These are phyloP conservation scores for Zygotorulaspora chibaensis DNA, from an alignment of 805 yeast genomes.

Conservation along the genomic window DNA sequence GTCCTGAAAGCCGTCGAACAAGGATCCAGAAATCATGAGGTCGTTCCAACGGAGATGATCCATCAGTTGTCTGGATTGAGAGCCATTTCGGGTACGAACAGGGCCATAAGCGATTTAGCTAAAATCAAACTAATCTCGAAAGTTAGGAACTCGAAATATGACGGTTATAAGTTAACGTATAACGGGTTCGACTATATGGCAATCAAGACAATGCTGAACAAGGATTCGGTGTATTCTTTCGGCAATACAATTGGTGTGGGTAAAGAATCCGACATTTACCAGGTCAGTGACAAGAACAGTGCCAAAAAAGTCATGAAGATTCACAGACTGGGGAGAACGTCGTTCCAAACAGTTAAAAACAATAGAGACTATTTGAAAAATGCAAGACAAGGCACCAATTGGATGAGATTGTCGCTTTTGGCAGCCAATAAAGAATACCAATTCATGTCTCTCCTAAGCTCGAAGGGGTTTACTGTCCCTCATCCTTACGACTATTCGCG, in stretches of 20 bases:
- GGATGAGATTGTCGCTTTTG: constrained; percentile 88
- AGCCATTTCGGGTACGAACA: constrained; percentile 69
- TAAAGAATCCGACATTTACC: constrained; percentile 92
- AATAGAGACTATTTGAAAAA: constrained; percentile 82
- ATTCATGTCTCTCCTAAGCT: constrained; percentile 72
- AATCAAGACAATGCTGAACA: constrained; percentile 71
- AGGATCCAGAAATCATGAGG: constrained; percentile 90
- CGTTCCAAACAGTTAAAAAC: constrained; percentile 87
- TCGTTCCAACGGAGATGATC: constrained; percentile 86
- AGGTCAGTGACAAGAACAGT: constrained; percentile 67
- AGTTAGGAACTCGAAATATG: constrained; percentile 87
- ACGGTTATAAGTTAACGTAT: constrained; percentile 86
- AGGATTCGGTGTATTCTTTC: constrained; percentile 68
- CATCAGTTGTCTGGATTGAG: constrained; percentile 74
- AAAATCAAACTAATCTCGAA: constrained; percentile 74
- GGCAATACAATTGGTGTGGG: constrained; percentile 94
- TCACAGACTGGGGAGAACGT: constrained; percentile 89
- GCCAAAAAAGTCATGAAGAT: constrained; percentile 74
- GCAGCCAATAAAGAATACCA: constrained; percentile 93
- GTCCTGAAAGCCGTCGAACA: constrained; percentile 84
- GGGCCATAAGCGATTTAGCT: constrained; percentile 80
- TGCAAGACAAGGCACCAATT: constrained; percentile 64
- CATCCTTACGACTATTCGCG: constrained; percentile 83
- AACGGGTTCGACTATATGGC: constrained; percentile 93
- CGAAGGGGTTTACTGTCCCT: constrained; percentile 82